Percentiles rank a stretch among this genome's conserved stretches.
Evolutionary conservation across 1,284 basidiomycete species (phyloP).

Genomic region (Ceratobasidium sp.): DNA sequence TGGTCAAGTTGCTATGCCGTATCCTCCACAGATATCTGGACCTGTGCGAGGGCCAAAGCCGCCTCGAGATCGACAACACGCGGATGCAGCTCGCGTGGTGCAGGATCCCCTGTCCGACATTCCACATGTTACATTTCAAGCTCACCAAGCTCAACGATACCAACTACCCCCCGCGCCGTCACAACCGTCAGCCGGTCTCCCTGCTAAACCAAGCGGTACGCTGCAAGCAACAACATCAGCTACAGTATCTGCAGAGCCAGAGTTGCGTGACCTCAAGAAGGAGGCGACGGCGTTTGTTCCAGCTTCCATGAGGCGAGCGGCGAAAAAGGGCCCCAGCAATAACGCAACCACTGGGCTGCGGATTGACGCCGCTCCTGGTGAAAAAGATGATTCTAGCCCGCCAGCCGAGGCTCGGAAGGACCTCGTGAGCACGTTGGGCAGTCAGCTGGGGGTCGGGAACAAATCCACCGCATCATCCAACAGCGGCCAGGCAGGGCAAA

Average conservation of each 20-base stretch:
- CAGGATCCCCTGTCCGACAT: conserved; percentile 57
- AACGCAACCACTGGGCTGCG: conserved; percentile 15
- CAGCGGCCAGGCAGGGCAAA: conserved; percentile 54
- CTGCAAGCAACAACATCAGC: conserved; percentile 63
- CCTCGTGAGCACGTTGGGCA: conserved; percentile 43
- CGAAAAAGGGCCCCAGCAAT: conserved; percentile 28
- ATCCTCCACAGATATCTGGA: conserved; percentile 44
- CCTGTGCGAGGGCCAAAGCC: conserved; percentile 26
- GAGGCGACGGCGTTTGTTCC: conserved; percentile 93
- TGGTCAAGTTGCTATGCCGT: conserved; percentile 11
- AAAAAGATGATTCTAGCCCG: background rate
- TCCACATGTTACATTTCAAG: conserved; percentile 57
- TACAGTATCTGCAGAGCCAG: conserved; percentile 82
- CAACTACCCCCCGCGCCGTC: conserved; percentile 48
- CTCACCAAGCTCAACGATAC: conserved; percentile 53
- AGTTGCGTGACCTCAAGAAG: conserved; percentile 90
- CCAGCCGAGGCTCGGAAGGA: conserved; percentile 38
- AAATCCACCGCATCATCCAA: conserved; percentile 8
- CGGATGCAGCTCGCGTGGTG: conserved; percentile 52
- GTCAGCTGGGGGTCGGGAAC: conserved; percentile 31
- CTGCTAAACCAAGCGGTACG: conserved; percentile 36
- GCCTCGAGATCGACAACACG: conserved; percentile 43
- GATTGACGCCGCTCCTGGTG: conserved; percentile 46
- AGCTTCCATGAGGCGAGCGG: conserved; percentile 56
- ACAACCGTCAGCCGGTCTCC: conserved; percentile 25